Percentiles rank a stretch among this genome's conserved stretches.
phyloP scores from a whole-genome alignment of 176 grass and related monocot species.

The Oryza punctata region DNA sequence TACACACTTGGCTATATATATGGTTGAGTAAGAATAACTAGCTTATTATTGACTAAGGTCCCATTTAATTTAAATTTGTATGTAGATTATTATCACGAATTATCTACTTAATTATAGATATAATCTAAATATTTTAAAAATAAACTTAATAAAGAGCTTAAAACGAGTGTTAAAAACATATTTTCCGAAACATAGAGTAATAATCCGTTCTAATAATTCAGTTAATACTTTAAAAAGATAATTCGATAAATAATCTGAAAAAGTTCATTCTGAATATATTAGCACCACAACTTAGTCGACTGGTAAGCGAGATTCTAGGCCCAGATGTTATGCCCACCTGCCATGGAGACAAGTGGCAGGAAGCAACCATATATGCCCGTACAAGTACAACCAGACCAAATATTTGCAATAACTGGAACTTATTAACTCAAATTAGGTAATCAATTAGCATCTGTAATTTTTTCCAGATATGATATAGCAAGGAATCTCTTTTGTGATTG shows the following conservation, averaged over 20 bases:
- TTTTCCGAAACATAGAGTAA: no score
- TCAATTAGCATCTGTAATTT: conserved; percentile 3
- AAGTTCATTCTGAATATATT: not conserved
- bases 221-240: no score
- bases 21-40: no score
- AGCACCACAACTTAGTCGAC: conserved; percentile 8
- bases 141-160: no score
- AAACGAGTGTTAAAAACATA: no score
- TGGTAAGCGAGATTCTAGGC: conserved; percentile 10
- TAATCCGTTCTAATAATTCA: no score
- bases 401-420: not conserved
- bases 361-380: not conserved
- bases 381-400: not conserved
- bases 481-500: not conserved
- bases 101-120: no score
- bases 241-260: no score
- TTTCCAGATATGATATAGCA: conserved; percentile 11
- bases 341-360: conserved; percentile 12
- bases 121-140: no score
- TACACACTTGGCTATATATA: not conserved
- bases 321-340: conserved; percentile 35
- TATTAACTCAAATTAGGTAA: not conserved
- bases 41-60: no score
- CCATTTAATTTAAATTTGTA: no score
- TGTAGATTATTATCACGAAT: no score